These are phyloP conservation scores for Combretum micranthum DNA, from an alignment of 345 rosid genomes.

Conservation along the genomic window DNA sequence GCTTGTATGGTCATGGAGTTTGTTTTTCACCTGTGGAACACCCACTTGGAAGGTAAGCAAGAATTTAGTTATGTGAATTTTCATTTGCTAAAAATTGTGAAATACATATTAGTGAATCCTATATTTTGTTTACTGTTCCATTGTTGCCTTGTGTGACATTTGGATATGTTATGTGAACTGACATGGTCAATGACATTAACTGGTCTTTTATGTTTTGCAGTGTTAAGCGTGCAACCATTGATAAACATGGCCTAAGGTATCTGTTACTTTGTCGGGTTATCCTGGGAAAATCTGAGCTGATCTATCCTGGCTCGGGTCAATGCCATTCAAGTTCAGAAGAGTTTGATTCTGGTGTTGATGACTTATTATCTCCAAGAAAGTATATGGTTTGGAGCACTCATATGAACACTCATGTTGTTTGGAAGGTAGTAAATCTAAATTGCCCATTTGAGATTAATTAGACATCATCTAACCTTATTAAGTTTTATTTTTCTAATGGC, in stretches of 20 bases:
- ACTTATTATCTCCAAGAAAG: constrained; percentile 10
- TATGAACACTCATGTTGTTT: constrained; percentile 17
- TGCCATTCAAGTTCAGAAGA: constrained; percentile 31
- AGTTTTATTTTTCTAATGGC: not conserved
- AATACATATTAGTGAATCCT: not conserved
- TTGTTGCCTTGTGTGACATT: not conserved
- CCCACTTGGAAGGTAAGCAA: constrained; percentile 52
- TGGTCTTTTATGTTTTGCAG: constrained; percentile 29
- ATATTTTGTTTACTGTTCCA: not conserved
- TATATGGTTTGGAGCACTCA: constrained; percentile 16
- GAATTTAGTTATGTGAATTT: not conserved
- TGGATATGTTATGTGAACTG: not conserved
- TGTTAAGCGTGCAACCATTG: constrained; percentile 32
- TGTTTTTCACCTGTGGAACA: constrained; percentile 53
- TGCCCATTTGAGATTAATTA: not conserved
- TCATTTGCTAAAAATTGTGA: not conserved
- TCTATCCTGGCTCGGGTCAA: constrained; percentile 44
- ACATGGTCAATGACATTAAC: too few relatives aligned
- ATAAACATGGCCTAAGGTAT: constrained; percentile 55
- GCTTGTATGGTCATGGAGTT: constrained; percentile 51
- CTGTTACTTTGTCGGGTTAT: constrained; percentile 62
- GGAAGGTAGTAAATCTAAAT: not conserved
- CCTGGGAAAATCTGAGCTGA: constrained; percentile 59
- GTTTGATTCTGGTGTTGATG: constrained; percentile 19
- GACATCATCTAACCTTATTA: not conserved